Evolutionary conservation across 1,139 yeast species (phyloP), one percentile per base, ranked within the genome.

Genomic region (Meyerozyma guilliermondii): DNA sequence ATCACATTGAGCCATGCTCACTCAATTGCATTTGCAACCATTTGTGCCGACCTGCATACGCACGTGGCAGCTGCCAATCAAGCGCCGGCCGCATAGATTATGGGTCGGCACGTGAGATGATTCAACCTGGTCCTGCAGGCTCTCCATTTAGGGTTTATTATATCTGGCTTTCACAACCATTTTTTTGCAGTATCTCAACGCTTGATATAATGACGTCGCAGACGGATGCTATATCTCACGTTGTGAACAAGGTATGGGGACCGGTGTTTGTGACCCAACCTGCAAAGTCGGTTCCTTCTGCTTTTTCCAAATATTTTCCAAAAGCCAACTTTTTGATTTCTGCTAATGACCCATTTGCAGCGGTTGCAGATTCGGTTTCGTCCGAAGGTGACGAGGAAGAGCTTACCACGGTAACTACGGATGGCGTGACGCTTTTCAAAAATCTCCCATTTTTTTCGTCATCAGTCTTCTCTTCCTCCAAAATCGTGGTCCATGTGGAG

Each of bases 401-500:
- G 5, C 58, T 75, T 31, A 62, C 80, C 5, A 68, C 84, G 7
- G 74, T 86, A 31, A 51, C 69, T 9, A 71, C 86, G 3, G 68
- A 78, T 41, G 75, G 87, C 24, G 59, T 65, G 26, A 74, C 83
- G 7, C 59, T 87, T 27, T 60, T 78, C 47, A 60, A 65, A 39
- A 67, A 65, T 53, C 63, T 78, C 46, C 91, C 95, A 11, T 71
- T 74, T 41, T 69, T 87, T 38, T 66, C 80, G 7, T 55, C 58
- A 13, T 43, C 54, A 13, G 61, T 66, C 33, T 71, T 83, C 50
- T 65, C 68, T 30, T 50, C 62, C 11, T 52, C 59, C 24, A 71
- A 78, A 3, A 71, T 77, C 23, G 85, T 86, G 10, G 63, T 85
- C 43, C 87, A 83, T 53, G 81, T 82, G 38, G 80, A 79, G 49